Evolutionary conservation across 352 stramenopile species (phyloP).

Genomic region (Phytophthora sansomeana): DNA sequence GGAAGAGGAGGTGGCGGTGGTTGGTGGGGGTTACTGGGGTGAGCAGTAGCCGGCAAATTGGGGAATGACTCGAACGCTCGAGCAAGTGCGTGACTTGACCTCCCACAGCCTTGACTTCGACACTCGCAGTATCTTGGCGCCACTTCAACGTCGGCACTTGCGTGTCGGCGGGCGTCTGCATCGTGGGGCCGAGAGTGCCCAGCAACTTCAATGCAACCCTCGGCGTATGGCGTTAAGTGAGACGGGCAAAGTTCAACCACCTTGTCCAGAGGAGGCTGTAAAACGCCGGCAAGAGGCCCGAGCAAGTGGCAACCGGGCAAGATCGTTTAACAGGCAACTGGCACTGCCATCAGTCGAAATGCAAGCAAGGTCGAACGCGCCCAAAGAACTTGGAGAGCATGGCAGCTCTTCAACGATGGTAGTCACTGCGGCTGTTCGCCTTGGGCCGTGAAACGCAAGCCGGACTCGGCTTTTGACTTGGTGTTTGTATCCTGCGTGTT

Average conservation of each 20-base stretch:
- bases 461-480: constrained; percentile 24
- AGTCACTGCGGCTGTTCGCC: constrained; percentile 18
- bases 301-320: neutral
- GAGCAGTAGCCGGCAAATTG: constrained; percentile 31
- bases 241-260: constrained; percentile 32
- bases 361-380: constrained; percentile 13
- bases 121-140: constrained; percentile 26
- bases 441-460: constrained; percentile 29
- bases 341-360: constrained; percentile 31
- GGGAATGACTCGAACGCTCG: constrained; percentile 21
- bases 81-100: constrained; percentile 17
- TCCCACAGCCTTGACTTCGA: constrained; percentile 3
- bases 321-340: constrained; percentile 28
- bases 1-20: neutral
- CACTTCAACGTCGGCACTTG: constrained; percentile 29
- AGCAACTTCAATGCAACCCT: constrained; percentile 24
- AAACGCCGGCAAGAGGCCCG: neutral
- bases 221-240: constrained; percentile 10
- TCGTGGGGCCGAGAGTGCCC: neutral
- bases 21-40: constrained; percentile 18
- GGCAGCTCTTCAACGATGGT: constrained; percentile 25
- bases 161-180: constrained; percentile 19
- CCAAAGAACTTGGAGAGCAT: neutral
- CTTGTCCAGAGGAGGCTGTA: constrained; percentile 3
- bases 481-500: constrained; percentile 31